phyloP scores from a whole-genome alignment of 2,329 filamentous ascomycete genomes.

The Lachnellula arida region DNA sequence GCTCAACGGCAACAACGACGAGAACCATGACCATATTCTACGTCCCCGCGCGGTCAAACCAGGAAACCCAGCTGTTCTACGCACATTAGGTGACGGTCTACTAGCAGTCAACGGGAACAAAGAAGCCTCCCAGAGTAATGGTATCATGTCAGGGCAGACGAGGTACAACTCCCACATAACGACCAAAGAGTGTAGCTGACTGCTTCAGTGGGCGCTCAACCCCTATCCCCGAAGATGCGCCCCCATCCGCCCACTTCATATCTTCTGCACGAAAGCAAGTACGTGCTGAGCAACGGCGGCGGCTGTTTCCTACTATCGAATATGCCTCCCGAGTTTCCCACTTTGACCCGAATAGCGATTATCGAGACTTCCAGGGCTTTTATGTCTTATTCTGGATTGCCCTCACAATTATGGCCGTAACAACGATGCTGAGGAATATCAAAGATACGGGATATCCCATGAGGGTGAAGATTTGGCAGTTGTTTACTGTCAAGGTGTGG shows the following conservation, averaged over 20 bases:
- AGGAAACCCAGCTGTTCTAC: slow-evolving; percentile 24
- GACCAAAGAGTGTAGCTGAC: slow-evolving; percentile 7
- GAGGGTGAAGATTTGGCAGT: slow-evolving; percentile 77
- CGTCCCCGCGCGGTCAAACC: slow-evolving; percentile 28
- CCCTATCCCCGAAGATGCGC: slow-evolving; percentile 81
- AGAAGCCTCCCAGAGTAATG: slow-evolving; percentile 15
- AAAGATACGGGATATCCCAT: slow-evolving; percentile 90
- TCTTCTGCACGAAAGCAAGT: slow-evolving; percentile 80
- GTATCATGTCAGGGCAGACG: slow-evolving; percentile 23
- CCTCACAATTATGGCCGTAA: slow-evolving; percentile 93
- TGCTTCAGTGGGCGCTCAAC: slow-evolving; percentile 69
- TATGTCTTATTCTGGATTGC: slow-evolving; percentile 98
- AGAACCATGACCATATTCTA: slow-evolving; percentile 29
- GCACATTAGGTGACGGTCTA: slow-evolving; percentile 21
- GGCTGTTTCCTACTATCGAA: slow-evolving; percentile 89
- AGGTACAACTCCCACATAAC: slow-evolving; percentile 18
- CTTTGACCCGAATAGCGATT: slow-evolving; percentile 88
- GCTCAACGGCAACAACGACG: slow-evolving; percentile 21
- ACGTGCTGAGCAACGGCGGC: slow-evolving; percentile 72
- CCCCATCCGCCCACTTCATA: slow-evolving; percentile 83
- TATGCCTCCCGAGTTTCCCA: slow-evolving; percentile 89
- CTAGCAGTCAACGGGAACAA: slow-evolving; percentile 10
- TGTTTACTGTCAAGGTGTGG: slow-evolving; percentile 85
- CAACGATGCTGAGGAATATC: slow-evolving; percentile 85
- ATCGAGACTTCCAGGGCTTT: slow-evolving; percentile 93